Base-by-base conservation (phyloP, 2,329 filamentous ascomycete genomes). In the Sporothrix sp. region DNA sequence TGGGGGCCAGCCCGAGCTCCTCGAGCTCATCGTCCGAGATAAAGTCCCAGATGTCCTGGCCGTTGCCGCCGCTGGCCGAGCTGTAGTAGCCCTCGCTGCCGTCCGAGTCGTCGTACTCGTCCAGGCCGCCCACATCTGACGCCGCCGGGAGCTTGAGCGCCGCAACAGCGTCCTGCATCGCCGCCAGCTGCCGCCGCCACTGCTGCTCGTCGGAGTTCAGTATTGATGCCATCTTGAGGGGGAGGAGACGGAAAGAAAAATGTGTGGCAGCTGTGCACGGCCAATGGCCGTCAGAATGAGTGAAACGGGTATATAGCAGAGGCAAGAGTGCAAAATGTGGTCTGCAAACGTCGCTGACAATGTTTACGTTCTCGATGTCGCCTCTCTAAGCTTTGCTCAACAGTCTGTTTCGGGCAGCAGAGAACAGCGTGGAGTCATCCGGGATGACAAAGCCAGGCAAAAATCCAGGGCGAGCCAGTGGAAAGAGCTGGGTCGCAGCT, bases 11-110 rank as follows among this genome's bases (percentile, higher is more conserved):
- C 63, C 72, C 56, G 35, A 72, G 67, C 23, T 78, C 75, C 43
- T 83, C 77, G 27, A 79, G 69, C 55, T 86, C 85, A 58, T 81
- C 84, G 60, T 90, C 84, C 53, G 83, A 88, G 61, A 95, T 87
- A 52, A 94, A 81, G 63, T 96, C 90, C 91, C 91, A 96, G 9
- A 96, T 82, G 66, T 96, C 89, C 52, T 91, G 85, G 5, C 79
- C 78, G 16, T 77, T 80, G 5, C 78, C 78, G 11, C 42, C 50
- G 43, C 43, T 51, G 36, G 48, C 28, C 2, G 75, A 77, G 1
- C 71, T 74, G 56, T 73, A 73, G 11, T 77, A 71, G 30, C 87
- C 82, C 8, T 87, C 80, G 55, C 86, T 82, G 46, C 82, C 68
- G 38, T 82, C 67, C 49, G 81, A 75, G 11, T 75, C 69, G 16